Conservation (phyloP, 2,329 filamentous ascomycete species). For the Aspergillus bombycis region DNA sequence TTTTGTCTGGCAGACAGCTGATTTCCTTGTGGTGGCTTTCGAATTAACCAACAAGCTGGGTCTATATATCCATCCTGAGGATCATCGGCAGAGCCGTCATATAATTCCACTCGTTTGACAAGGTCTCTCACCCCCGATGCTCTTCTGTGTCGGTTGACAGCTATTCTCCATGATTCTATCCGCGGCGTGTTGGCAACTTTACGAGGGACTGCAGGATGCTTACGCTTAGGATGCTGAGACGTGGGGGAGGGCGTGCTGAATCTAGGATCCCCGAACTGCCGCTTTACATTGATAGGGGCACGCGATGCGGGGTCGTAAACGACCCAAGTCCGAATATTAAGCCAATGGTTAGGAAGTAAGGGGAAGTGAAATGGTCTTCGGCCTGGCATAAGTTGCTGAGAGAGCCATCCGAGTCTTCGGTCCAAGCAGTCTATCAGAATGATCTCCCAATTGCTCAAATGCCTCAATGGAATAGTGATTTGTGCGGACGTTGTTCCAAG, state of each 20-base stretch:
- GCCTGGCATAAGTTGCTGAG: slow-evolving; percentile 42
- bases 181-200: slow-evolving; percentile 30
- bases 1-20: slow-evolving; percentile 39
- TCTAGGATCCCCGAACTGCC: slow-evolving; percentile 40
- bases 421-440: slow-evolving; percentile 38
- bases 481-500: neutral
- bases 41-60: slow-evolving; percentile 45
- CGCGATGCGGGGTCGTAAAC: slow-evolving; percentile 45
- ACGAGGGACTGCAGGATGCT: slow-evolving; percentile 27
- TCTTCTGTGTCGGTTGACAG: slow-evolving; percentile 39
- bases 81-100: slow-evolving; percentile 42
- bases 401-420: slow-evolving; percentile 43
- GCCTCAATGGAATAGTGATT: slow-evolving; percentile 6
- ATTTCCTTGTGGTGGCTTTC: slow-evolving; percentile 44
- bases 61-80: slow-evolving; percentile 44
- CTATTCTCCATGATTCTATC: slow-evolving; percentile 44
- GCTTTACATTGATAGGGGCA: slow-evolving; percentile 33
- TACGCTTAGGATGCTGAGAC: slow-evolving; percentile 27
- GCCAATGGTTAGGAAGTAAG: slow-evolving; percentile 45
- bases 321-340: slow-evolving; percentile 45
- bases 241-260: slow-evolving; percentile 35
- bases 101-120: slow-evolving; percentile 35
- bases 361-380: slow-evolving; percentile 45
- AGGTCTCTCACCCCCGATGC: slow-evolving; percentile 33
- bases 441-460: slow-evolving; percentile 41